phyloP scores from a whole-genome alignment of 345 rosid genomes.

The Rubroshorea leprosula region DNA sequence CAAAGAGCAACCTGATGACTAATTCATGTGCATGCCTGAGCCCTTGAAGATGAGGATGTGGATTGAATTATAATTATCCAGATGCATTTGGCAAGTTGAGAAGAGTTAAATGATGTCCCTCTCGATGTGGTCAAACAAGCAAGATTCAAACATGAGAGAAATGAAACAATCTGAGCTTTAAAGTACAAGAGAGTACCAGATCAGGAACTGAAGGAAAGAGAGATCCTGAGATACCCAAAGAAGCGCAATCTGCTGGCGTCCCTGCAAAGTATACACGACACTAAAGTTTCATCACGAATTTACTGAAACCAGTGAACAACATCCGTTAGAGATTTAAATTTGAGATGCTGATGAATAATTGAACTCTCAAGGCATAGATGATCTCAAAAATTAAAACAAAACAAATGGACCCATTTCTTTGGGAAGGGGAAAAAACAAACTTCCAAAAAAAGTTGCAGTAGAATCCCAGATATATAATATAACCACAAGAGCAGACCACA shows the following conservation, averaged over 20 bases:
- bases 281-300: background rate
- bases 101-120: background rate
- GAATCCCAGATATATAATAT: no score
- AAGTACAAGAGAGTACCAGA: slow-evolving; percentile 43
- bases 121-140: background rate
- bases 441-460: background rate
- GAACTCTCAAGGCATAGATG: background rate
- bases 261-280: slow-evolving; percentile 37
- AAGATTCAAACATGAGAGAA: no score
- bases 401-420: background rate
- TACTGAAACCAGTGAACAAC: background rate
- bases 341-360: background rate
- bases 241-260: slow-evolving; percentile 89
- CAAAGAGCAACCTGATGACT: background rate
- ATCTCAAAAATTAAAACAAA: background rate
- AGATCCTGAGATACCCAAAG: slow-evolving; percentile 61
- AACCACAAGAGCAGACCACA: no score
- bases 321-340: background rate
- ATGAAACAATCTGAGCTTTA: background rate
- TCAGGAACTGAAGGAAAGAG: slow-evolving; percentile 76
- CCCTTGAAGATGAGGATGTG: background rate
- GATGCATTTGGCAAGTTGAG: background rate
- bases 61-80: background rate
- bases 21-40: background rate
- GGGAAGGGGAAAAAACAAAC: background rate